phyloP scores from a whole-genome alignment of 1,284 basidiomycete species.

The Psilocybe mexicana region DNA sequence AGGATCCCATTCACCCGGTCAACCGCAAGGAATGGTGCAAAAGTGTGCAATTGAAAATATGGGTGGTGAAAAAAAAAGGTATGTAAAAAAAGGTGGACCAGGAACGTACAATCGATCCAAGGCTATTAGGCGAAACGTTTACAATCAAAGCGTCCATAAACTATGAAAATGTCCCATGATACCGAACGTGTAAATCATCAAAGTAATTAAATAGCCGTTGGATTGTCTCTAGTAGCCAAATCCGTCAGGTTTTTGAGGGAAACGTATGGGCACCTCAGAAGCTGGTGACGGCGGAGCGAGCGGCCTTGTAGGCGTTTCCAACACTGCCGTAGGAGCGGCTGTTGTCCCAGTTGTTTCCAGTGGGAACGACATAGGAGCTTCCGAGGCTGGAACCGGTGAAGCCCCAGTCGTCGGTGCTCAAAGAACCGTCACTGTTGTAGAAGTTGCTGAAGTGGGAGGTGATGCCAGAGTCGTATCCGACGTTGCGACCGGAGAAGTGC shows the following conservation, averaged over 20 bases:
- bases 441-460: slow-evolving; percentile 31
- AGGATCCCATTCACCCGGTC: not conserved
- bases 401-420: slow-evolving; percentile 36
- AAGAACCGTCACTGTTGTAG: slow-evolving; percentile 33
- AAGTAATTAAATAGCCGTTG: slow-evolving; percentile 1
- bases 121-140: slow-evolving; percentile 22
- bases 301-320: slow-evolving; percentile 30
- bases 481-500: slow-evolving; percentile 33
- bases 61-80: slow-evolving; percentile 3
- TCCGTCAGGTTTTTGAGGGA: slow-evolving; percentile 7
- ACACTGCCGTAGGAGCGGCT: slow-evolving; percentile 30
- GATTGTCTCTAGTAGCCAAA: not conserved
- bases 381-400: slow-evolving; percentile 39
- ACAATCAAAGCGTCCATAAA: slow-evolving; percentile 21
- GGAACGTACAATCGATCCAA: slow-evolving; percentile 19
- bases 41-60: slow-evolving; percentile 5
- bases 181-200: slow-evolving; percentile 17
- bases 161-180: slow-evolving; percentile 20
- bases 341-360: slow-evolving; percentile 39
- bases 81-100: slow-evolving; percentile 12
- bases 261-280: slow-evolving; percentile 14
- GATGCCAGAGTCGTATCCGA: slow-evolving; percentile 38
- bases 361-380: slow-evolving; percentile 30
- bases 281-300: slow-evolving; percentile 26
- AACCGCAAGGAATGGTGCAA: not conserved